Conservation (phyloP, 371 early-diverging fungal genomes). For the Mucor circinelloides region DNA sequence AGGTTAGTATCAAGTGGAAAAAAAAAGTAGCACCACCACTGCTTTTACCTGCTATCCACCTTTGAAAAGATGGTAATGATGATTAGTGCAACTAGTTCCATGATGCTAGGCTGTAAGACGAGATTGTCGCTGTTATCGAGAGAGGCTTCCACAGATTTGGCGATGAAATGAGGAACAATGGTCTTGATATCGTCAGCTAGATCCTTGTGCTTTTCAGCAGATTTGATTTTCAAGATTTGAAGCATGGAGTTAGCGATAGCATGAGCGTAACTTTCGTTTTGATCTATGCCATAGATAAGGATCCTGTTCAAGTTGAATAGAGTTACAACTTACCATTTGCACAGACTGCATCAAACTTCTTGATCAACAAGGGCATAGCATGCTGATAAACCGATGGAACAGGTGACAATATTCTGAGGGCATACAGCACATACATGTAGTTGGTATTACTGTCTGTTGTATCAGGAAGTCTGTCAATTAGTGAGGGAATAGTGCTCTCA, state of each 20-base stretch:
- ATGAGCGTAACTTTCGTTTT: conserved; percentile 38
- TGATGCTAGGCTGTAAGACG: conserved; percentile 30
- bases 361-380: conserved; percentile 28
- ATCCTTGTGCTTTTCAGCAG: conserved; percentile 44
- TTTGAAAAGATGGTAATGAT: conserved; percentile 50
- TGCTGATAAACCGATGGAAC: conserved; percentile 32
- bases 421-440: conserved; percentile 26
- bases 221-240: conserved; percentile 46
- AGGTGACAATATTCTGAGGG: conserved; percentile 31
- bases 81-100: conserved; percentile 49
- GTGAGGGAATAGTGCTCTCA: conserved; percentile 38
- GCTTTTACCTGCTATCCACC: conserved; percentile 44
- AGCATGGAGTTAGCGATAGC: conserved; percentile 49
- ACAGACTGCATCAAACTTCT: conserved; percentile 42
- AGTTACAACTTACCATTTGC: conserved; percentile 24
- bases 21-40: neutral
- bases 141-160: conserved; percentile 48
- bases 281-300: conserved; percentile 10
- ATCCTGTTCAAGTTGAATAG: neutral
- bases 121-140: conserved; percentile 24
- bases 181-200: conserved; percentile 47
- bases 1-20: neutral
- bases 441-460: conserved; percentile 13
- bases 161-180: conserved; percentile 51
- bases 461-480: conserved; percentile 34